Base-by-base conservation (phyloP, 2,329 filamentous ascomycete genomes). In the Biscogniauxia mediterranea region DNA sequence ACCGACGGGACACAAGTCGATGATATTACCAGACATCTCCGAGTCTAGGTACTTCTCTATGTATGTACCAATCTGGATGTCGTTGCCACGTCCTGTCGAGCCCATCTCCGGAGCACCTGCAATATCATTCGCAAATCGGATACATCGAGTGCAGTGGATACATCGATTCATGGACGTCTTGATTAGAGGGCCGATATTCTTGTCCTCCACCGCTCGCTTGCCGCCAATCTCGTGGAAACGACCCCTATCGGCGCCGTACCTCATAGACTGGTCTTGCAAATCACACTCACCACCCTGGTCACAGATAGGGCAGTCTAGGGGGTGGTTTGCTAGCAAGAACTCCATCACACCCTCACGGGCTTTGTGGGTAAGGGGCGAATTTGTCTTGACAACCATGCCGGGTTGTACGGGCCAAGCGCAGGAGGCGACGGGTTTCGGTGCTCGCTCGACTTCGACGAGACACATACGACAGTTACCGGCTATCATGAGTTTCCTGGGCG, bases 101-200 rank as follows among this genome's bases (percentile, higher is more conserved):
- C 95, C 95, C 72, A 99, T 85, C 78, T 99, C 95, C 42, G 95
- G 93, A 63, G 95, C 95, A 72, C 95, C 95, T 64, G 95, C 95
- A 73, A 99, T 85, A 73, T 99, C 95, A 79, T 98, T 99, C 76
- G 95, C 91, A 79, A 99, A 99, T 74, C 95, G 93, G 70, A 99
- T 88, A 80, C 95, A 99, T 73, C 95, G 89, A 66, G 95, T 99
- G 84, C 95, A 99, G 83, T 99, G 95, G 73, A 99, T 99, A 79
- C 95, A 99, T 76, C 95, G 87, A 85, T 99, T 99, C 95, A 99
- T 99, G 55, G 95, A 99, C 3, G 95, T 99, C 87, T 99, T 99
- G 81, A 99, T 91, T 69, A 99, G 79, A 58, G 95, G 95, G 42
- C 95, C 95, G 73, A 99, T 97, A 79, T 99, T 98, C 86, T 99